phyloP scores from a whole-genome alignment of 2,329 filamentous ascomycete genomes.

The Cytospora piceae region DNA sequence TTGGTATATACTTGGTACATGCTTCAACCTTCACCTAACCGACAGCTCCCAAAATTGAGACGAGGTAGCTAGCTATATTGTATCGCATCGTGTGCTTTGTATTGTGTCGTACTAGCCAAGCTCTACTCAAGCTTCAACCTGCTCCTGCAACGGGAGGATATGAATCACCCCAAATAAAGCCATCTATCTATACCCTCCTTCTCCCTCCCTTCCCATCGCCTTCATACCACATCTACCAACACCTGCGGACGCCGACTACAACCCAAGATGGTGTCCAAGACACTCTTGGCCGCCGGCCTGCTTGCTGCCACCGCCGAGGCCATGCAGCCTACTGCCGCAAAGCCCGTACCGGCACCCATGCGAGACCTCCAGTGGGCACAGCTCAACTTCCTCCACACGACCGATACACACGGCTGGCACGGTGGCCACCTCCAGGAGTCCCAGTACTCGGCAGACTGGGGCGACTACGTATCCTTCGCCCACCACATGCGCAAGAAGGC shows the following conservation, averaged over 20 bases:
- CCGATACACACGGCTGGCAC: constrained; percentile 95
- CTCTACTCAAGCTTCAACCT: too few relatives aligned
- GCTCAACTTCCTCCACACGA: constrained; percentile 96
- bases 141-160: neutral
- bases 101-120: neutral
- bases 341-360: constrained; percentile 78
- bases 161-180: neutral
- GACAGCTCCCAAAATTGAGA: neutral
- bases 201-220: neutral
- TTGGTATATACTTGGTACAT: too few relatives aligned
- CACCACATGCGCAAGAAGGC: constrained; percentile 79
- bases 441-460: constrained; percentile 96
- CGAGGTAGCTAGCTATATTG: neutral
- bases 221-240: neutral
- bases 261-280: constrained; percentile 38
- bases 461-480: constrained; percentile 94
- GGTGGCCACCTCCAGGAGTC: constrained; percentile 91
- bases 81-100: neutral
- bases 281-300: constrained; percentile 43
- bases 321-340: constrained; percentile 79
- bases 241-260: neutral
- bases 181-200: neutral
- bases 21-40: constrained; percentile 15
- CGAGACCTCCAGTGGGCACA: constrained; percentile 89
- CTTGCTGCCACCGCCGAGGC: constrained; percentile 47